Base-by-base conservation (phyloP, 2,329 filamentous ascomycete genomes). In the Lasiodiplodia sp. region DNA sequence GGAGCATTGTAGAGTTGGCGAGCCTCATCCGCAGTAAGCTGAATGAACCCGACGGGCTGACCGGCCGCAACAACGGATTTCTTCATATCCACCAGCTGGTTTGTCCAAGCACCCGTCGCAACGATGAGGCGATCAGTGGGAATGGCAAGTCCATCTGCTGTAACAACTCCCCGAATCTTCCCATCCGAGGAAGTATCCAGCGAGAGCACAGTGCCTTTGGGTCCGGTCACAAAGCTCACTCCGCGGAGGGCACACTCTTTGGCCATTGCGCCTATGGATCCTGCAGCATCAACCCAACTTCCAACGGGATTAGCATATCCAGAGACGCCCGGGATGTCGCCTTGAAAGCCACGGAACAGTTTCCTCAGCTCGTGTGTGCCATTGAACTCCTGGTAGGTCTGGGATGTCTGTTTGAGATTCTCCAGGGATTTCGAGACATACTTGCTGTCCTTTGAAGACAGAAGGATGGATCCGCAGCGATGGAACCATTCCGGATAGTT, bases 61-160 rank as follows among this genome's bases (percentile, higher is more conserved):
- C 38, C 69, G 14, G 70, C 68, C 55, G 70, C 44, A 4, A 72
- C 49, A 14, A 69, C 69, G 55, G 69, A n/a, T 55, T 68, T 66
- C 25, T 66, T 62, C 70, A 71, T 69, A 2, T 69, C 28, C 10
- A 58, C 49, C 8, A 71, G 56, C 49, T 38, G 69, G 5, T 74
- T 70, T 11, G 74, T 75, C 75, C 75, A 77, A 4, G 73, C 75
- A 2, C 75, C 75, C 3, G 71, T 69, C 37, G 74, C 72, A 11
- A 76, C 51, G 47, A 77, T 68, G 18, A 76, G 71, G 12, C 71
- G 57, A 31, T 74, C 71, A n/a, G 72, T 74, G n/a, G 64, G 57
- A 10, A 71, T 25, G 2, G 49, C 34, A 23, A 62, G 16, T 21
- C 70, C 70, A 28, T 62, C 62, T 10, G n/a, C 53, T 10, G 69